phyloP scores from a whole-genome alignment of 768 basidiomycete species.

The Hirschioporus abietinus region DNA sequence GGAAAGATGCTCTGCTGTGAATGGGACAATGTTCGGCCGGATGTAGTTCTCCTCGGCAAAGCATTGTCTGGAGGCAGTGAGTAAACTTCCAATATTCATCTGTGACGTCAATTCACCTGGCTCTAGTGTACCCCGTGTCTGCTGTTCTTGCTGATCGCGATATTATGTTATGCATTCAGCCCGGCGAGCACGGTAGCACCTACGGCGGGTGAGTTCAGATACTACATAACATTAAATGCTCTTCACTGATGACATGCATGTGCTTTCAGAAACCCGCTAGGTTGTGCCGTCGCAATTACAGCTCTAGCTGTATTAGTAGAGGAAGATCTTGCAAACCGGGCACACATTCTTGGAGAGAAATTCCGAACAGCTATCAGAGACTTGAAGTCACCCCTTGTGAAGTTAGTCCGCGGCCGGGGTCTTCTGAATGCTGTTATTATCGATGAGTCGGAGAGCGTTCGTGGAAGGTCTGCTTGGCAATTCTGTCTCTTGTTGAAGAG shows the following conservation, averaged over 20 bases:
- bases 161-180: constrained; percentile 91
- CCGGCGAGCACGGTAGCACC: constrained; percentile 94
- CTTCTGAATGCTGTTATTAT: constrained; percentile 93
- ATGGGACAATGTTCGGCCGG: constrained; percentile 83
- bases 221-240: constrained; percentile 5
- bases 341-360: constrained; percentile 67
- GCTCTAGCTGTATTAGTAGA: constrained; percentile 88
- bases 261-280: constrained; percentile 74
- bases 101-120: neutral
- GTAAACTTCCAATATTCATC: constrained; percentile 22
- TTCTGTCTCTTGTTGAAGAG: constrained; percentile 89
- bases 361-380: constrained; percentile 66
- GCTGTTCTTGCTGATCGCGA: constrained; percentile 87
- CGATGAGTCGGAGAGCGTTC: constrained; percentile 71
- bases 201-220: constrained; percentile 76
- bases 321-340: constrained; percentile 80
- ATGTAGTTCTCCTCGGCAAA: constrained; percentile 91
- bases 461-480: constrained; percentile 90
- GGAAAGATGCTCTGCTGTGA: constrained; percentile 92
- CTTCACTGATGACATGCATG: constrained; percentile 7
- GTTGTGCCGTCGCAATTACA: constrained; percentile 92
- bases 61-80: constrained; percentile 91
- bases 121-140: constrained; percentile 88
- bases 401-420: constrained; percentile 79
- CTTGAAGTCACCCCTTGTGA: constrained; percentile 66